Conservation (phyloP, 176 grass and related monocot species). For the Juncus inflexus region DNA sequence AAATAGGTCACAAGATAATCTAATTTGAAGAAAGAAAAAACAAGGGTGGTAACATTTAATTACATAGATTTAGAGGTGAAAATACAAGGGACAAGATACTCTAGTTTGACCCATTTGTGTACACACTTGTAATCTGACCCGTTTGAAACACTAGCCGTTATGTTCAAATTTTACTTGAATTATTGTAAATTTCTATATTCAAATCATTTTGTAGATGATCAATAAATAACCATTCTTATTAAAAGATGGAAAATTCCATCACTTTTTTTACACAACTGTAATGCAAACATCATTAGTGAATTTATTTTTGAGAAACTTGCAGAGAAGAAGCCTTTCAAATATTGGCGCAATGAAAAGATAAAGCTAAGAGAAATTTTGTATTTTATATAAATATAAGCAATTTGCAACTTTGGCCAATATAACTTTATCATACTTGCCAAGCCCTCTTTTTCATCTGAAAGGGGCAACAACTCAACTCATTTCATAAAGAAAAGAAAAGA, state of each 20-base stretch:
- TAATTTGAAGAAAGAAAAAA: conserved; percentile 21
- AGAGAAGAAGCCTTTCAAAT: neutral
- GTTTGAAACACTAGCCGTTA: conserved; percentile 11
- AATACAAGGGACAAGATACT: conserved; percentile 7
- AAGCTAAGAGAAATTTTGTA: neutral
- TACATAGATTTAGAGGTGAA: conserved; percentile 26
- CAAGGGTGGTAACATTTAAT: conserved; percentile 9
- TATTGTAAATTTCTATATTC: conserved; percentile 19
- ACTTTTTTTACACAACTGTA: neutral
- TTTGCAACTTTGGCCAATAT: neutral
- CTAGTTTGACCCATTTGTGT: conserved; percentile 21
- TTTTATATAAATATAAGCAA: conserved; percentile 17
- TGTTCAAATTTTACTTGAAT: conserved; percentile 24
- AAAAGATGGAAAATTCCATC: neutral
- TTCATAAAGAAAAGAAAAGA: neutral
- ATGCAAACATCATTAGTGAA: too few species aligned
- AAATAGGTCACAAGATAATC: conserved; percentile 28
- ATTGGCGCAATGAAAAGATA: neutral
- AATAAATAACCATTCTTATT: conserved; percentile 22
- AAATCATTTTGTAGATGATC: conserved; percentile 11
- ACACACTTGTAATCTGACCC: conserved; percentile 20
- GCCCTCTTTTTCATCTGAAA: conserved; percentile 33
- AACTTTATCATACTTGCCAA: conserved; percentile 18
- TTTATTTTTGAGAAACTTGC: neutral
- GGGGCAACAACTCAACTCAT: conserved; percentile 8